Evolutionary conservation across 2,329 filamentous ascomycete genomes (phyloP).

Genomic region (Colletotrichum tamarilloi): DNA sequence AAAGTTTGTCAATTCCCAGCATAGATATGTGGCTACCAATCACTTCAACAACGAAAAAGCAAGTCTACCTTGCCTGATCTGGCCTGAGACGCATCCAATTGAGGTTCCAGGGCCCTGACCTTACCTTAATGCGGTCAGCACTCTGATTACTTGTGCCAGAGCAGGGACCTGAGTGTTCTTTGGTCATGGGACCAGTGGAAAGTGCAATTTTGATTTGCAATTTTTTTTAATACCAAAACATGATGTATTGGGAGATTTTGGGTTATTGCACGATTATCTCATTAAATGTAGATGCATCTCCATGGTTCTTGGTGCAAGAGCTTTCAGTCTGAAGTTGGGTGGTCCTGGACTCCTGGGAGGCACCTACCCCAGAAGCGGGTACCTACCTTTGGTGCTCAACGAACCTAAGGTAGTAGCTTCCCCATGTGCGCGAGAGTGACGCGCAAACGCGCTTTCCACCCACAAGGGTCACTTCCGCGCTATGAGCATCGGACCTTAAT

Average conservation of each 20-base stretch:
- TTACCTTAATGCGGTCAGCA: neutral
- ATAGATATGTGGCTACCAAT: neutral
- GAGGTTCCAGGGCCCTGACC: neutral
- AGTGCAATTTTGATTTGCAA: neutral
- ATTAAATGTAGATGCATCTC: neutral
- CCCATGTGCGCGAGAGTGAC: neutral
- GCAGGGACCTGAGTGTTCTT: neutral
- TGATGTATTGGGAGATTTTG: too few relatives aligned
- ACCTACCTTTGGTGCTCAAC: neutral
- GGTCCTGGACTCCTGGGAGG: neutral
- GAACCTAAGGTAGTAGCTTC: neutral
- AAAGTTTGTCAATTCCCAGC: neutral
- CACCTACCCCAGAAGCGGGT: neutral
- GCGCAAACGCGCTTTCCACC: constrained; percentile 12
- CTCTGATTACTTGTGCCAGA: neutral
- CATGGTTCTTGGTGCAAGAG: neutral
- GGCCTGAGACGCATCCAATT: neutral
- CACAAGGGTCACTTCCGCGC: neutral
- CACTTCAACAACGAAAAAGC: neutral
- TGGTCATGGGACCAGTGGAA: neutral
- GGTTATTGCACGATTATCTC: neutral
- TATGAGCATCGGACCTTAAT: neutral
- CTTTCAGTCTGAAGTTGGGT: neutral
- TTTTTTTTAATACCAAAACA: neutral
- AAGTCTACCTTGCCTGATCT: neutral